Evolutionary conservation across 75 land plant genomes (phyloP).

Genomic region (Larix kaempferi): DNA sequence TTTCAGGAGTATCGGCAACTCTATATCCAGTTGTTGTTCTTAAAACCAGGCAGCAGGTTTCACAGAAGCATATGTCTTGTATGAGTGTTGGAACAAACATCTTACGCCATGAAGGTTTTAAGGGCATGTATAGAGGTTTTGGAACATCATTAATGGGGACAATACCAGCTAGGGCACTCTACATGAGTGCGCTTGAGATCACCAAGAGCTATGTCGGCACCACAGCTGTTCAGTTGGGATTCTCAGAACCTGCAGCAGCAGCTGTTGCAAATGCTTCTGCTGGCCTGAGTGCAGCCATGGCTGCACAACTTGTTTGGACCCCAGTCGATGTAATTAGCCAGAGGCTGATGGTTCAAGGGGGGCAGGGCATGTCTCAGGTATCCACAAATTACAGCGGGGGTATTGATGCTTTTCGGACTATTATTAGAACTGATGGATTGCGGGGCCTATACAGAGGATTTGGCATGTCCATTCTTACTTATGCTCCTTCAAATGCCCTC

Average conservation of each 20-base stretch:
- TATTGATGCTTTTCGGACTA: conserved; percentile 82
- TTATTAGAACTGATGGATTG: conserved; percentile 59
- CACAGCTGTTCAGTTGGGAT: conserved; percentile 45
- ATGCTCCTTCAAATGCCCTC: conserved; percentile 92
- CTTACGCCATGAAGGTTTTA: conserved; percentile 60
- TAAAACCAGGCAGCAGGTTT: conserved; percentile 78
- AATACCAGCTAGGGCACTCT: conserved; percentile 87
- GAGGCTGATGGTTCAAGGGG: conserved; percentile 88
- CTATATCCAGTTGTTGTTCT: conserved; percentile 83
- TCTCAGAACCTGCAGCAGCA: conserved; percentile 70
- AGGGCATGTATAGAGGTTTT: conserved; percentile 85
- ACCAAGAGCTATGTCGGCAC: conserved; percentile 77
- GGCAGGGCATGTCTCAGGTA: conserved; percentile 10
- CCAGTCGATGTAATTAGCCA: conserved; percentile 91
- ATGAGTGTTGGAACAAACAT: conserved; percentile 45
- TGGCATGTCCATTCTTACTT: conserved; percentile 88
- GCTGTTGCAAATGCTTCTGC: conserved; percentile 82
- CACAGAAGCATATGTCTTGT: conserved; percentile 33
- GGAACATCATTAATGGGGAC: conserved; percentile 86
- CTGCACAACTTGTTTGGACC: conserved; percentile 96
- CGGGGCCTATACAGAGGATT: conserved; percentile 89
- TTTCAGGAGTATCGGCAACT: conserved; percentile 85
- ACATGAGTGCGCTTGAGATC: conserved; percentile 89
- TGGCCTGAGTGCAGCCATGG: conserved; percentile 81
- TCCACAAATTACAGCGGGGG: conserved; percentile 52